A percentile compares a stretch with the other conserved stretches of the same genome.
Evolutionary conservation across 805 yeast genomes (phyloP).

Genomic region (Zygosaccharomyces gambellarensis): DNA sequence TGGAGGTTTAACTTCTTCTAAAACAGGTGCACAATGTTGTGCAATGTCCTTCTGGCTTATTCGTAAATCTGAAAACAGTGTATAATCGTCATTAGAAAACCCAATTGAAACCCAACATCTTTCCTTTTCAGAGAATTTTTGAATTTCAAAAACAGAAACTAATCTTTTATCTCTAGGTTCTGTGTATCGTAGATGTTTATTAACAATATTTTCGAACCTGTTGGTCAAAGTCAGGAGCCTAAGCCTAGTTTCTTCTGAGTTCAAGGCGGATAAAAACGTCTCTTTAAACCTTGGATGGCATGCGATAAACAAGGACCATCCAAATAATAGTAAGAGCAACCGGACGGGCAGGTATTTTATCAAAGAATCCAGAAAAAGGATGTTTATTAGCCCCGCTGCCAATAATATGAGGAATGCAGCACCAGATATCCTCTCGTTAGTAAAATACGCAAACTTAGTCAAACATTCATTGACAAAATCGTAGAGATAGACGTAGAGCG

Average conservation of each 20-base stretch:
- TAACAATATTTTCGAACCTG: slow-evolving; percentile 42
- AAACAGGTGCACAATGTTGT: slow-evolving; percentile 14
- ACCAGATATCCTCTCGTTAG: slow-evolving; percentile 55
- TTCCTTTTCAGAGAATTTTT: slow-evolving; percentile 42
- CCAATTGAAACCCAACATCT: slow-evolving; percentile 65
- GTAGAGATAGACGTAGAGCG: slow-evolving; percentile 56
- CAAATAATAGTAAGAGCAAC: slow-evolving; percentile 31
- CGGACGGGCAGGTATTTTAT: slow-evolving; percentile 36
- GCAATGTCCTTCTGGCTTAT: slow-evolving; percentile 26
- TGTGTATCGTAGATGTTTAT: slow-evolving; percentile 36
- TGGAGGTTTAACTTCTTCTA: slow-evolving; percentile 50
- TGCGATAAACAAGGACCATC: slow-evolving; percentile 47
- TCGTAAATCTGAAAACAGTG: slow-evolving; percentile 44
- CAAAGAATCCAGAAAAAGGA: slow-evolving; percentile 30
- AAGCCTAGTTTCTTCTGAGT: slow-evolving; percentile 63
- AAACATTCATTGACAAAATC: slow-evolving; percentile 50
- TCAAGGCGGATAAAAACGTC: slow-evolving; percentile 41
- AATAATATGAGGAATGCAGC: slow-evolving; percentile 43
- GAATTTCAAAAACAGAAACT: slow-evolving; percentile 67
- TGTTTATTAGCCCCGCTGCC: slow-evolving; percentile 30
- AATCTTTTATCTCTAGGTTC: slow-evolving; percentile 44
- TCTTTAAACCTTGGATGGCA: slow-evolving; percentile 55
- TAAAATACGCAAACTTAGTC: slow-evolving; percentile 56
- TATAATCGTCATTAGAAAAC: slow-evolving; percentile 49
- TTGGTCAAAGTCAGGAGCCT: slow-evolving; percentile 46